Base-by-base conservation (phyloP, 352 stramenopile genomes). In the Globisporangium orthogonon region DNA sequence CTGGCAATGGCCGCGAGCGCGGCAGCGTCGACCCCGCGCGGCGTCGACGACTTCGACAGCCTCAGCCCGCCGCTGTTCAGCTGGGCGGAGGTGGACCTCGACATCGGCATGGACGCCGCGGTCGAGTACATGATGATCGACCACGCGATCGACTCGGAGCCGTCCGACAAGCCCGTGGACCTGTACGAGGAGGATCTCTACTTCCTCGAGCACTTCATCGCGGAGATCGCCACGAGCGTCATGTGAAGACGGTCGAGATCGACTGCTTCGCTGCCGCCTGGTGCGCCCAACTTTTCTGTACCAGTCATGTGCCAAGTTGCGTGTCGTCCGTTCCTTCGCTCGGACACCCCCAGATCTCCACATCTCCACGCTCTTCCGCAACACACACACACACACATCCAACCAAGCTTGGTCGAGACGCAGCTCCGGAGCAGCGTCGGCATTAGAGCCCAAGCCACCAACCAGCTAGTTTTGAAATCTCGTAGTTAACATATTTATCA, bases 41-140 rank as follows among this genome's bases (percentile, higher is more conserved):
- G 80, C 56, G 71, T 90, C 17, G 80, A 88, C 50, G 50, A 64
- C 58, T 77, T 84, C 30, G 59, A 68, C 30, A 65, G 56, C 7
- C 29, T 59, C 33, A 41, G 55, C 28, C 52, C 62, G 17, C 47
- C 56, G 53, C 76, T 81, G 37, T 82, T 86, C 67, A 86, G 75
- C 59, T 90, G 77, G 73, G 84, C 84, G 63, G 76, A 90, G 58
- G 77, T 83, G 43, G 80, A 88, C 56, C 71, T 88, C 43, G 77
- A 88, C 56, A 75, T 88, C 37, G 75, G 71, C 50, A 72, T 85
- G 63, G 79, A 90, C 63, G 77, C 77, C 7, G 79, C 79, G 23
- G 73, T 86, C 31, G 80, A 87, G 52, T 88, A 82, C 67, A 88
- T 90, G 80, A 86, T 90, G 77, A 60, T 85, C 52, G 80, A 88